Conservation (phyloP, 2,329 filamentous ascomycete genomes). For the Scytalidium lignicola region DNA sequence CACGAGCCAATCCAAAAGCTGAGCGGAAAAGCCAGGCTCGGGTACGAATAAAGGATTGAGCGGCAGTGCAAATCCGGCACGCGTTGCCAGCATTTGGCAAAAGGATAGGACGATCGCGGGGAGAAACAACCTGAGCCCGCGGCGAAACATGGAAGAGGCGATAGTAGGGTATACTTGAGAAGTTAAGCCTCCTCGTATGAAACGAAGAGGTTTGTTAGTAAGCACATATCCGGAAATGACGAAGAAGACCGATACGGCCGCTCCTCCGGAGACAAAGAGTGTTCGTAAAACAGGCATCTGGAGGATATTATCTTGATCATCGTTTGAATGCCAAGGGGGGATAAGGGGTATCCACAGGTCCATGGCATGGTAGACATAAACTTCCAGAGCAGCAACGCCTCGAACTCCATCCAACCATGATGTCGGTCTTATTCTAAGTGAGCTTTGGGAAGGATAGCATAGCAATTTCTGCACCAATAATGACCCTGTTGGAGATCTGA, state of each 20-base stretch:
- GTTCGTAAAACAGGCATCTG: slow-evolving; percentile 39
- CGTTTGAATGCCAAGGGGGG: slow-evolving; percentile 22
- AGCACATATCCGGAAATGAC: slow-evolving; percentile 43
- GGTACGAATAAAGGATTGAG: slow-evolving; percentile 31
- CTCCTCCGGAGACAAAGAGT: slow-evolving; percentile 36
- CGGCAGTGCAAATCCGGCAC: slow-evolving; percentile 18
- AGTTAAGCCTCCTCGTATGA: slow-evolving; percentile 30
- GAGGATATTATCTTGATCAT: slow-evolving; percentile 29
- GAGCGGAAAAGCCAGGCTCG: slow-evolving; percentile 9
- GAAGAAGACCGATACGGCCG: slow-evolving; percentile 44
- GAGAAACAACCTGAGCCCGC: slow-evolving; percentile 39
- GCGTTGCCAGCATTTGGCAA: slow-evolving; percentile 20
- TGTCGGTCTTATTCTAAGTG: slow-evolving; percentile 26
- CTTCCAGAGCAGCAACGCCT: slow-evolving; percentile 39
- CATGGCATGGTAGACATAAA: slow-evolving; percentile 41
- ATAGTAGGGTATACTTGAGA: slow-evolving; percentile 33
- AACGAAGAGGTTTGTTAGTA: slow-evolving; percentile 35
- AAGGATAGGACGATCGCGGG: slow-evolving; percentile 38
- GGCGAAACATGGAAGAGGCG: slow-evolving; percentile 39
- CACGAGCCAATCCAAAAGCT: slow-evolving; percentile 17
- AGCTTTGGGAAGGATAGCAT: slow-evolving; percentile 14
- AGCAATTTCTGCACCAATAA: slow-evolving; percentile 12
- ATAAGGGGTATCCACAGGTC: slow-evolving; percentile 24
- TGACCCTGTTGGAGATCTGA: slow-evolving; percentile 1
- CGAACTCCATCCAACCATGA: slow-evolving; percentile 44